Evolutionary conservation across 768 basidiomycete species (phyloP).

Genomic region (Favolaschia claudopus): DNA sequence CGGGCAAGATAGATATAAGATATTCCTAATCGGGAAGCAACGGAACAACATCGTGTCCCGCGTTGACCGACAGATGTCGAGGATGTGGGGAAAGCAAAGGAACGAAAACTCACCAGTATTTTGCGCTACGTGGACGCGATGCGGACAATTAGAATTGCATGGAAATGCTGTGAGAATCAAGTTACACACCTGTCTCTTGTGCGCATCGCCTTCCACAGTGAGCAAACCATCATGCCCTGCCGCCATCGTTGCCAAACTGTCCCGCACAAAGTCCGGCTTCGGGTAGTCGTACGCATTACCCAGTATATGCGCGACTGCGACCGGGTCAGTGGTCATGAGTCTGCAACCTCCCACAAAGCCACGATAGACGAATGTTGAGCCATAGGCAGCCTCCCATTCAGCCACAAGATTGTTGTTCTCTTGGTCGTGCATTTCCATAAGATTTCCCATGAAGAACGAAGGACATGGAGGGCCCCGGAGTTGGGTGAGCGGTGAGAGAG

Average conservation of each 20-base stretch:
- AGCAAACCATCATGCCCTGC: constrained; percentile 58
- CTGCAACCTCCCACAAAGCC: constrained; percentile 61
- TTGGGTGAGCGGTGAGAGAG: constrained; percentile 53
- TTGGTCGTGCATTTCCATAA: constrained; percentile 61
- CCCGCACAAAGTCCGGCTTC: constrained; percentile 66
- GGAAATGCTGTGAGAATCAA: neutral
- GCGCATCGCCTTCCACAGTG: constrained; percentile 62
- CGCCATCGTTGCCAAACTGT: constrained; percentile 59
- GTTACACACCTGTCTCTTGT: constrained; percentile 57
- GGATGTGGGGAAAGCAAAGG: neutral
- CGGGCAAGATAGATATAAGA: constrained; percentile 2
- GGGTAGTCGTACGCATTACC: constrained; percentile 63
- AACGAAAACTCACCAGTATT: constrained; percentile 52
- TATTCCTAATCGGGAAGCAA: neutral
- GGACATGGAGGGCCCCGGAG: constrained; percentile 55
- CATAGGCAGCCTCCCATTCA: constrained; percentile 55
- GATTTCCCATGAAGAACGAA: constrained; percentile 61
- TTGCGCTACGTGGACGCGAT: constrained; percentile 45
- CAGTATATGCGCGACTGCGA: constrained; percentile 66
- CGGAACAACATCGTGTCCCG: neutral
- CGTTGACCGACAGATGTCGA: neutral
- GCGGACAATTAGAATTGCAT: neutral
- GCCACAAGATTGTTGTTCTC: constrained; percentile 60
- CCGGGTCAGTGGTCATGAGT: constrained; percentile 65
- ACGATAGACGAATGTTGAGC: constrained; percentile 58